Percentiles rank a stretch among this genome's conserved stretches.
phyloP scores from a whole-genome alignment of 345 rosid species.

The Leavenworthia alabamica region DNA sequence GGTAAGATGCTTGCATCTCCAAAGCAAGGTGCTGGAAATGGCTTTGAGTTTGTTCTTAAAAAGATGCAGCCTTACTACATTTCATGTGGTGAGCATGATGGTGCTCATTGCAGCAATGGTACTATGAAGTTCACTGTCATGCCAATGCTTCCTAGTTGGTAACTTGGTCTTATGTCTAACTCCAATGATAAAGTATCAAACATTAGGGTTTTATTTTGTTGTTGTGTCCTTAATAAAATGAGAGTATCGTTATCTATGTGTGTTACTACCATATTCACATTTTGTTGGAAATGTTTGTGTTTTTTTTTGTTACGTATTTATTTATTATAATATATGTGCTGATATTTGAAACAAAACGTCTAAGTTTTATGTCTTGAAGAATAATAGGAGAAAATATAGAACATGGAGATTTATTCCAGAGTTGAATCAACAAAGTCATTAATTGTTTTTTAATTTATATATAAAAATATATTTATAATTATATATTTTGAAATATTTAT shows the following conservation, averaged over 20 bases:
- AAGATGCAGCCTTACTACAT: slow-evolving; percentile 49
- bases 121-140: slow-evolving; percentile 56
- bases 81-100: slow-evolving; percentile 56
- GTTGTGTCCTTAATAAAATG: slow-evolving; percentile 21
- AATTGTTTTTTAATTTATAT: too few relatives aligned
- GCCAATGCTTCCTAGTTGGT: slow-evolving; percentile 36
- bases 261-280: not conserved
- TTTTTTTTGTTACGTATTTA: too few relatives aligned
- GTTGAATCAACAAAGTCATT: too few relatives aligned
- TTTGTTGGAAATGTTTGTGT: too few relatives aligned
- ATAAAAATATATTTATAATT: too few relatives aligned
- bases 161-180: not conserved
- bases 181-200: not conserved
- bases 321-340: too few relatives aligned
- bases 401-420: too few relatives aligned
- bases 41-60: slow-evolving; percentile 48
- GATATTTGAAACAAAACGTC: too few relatives aligned
- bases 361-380: too few relatives aligned
- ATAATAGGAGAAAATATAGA: too few relatives aligned
- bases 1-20: slow-evolving; percentile 47
- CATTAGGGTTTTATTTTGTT: not conserved
- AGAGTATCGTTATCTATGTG: not conserved
- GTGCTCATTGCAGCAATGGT: slow-evolving; percentile 60
- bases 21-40: slow-evolving; percentile 50
- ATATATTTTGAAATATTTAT: too few relatives aligned